These are phyloP conservation scores for Cyamopsis tetragonoloba DNA, from an alignment of 306 rosid genomes.

Conservation along the genomic window DNA sequence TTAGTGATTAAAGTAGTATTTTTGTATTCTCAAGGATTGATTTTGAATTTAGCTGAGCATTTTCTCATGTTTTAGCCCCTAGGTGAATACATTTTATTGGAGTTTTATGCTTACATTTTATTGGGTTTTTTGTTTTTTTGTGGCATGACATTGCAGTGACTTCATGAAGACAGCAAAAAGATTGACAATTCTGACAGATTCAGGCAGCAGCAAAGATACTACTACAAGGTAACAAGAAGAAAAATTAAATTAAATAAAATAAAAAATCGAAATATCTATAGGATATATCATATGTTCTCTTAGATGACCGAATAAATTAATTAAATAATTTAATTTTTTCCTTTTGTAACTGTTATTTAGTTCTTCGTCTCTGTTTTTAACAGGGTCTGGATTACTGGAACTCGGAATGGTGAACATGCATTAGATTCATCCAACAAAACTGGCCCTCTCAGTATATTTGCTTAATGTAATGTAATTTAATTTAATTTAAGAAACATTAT, in stretches of 20 bases:
- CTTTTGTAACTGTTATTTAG: too few species aligned
- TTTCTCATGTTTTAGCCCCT: background rate
- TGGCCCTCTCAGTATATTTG: constrained; percentile 77
- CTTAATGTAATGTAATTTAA: constrained; percentile 38
- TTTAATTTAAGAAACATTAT: constrained; percentile 14
- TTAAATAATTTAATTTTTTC: background rate
- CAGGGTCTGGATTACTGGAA: constrained; percentile 65
- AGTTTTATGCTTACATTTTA: background rate
- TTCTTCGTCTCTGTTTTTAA: too few species aligned
- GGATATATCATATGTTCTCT: background rate
- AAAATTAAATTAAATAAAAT: too few species aligned
- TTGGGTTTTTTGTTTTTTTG: background rate
- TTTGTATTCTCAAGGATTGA: too few species aligned
- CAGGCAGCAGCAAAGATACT: constrained; percentile 46
- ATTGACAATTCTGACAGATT: constrained; percentile 62
- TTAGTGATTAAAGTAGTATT: too few species aligned
- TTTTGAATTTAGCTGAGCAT: too few species aligned
- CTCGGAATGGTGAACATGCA: constrained; percentile 57
- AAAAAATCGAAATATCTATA: background rate
- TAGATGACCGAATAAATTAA: background rate
- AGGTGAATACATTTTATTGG: background rate
- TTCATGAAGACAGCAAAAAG: constrained; percentile 77
- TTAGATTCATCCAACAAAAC: constrained; percentile 73
- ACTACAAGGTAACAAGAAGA: constrained; percentile 46
- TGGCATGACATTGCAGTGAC: constrained; percentile 51